Evolutionary conservation across 2,329 filamentous ascomycete genomes (phyloP).

Genomic region (Allantophomopsis lycopodina): DNA sequence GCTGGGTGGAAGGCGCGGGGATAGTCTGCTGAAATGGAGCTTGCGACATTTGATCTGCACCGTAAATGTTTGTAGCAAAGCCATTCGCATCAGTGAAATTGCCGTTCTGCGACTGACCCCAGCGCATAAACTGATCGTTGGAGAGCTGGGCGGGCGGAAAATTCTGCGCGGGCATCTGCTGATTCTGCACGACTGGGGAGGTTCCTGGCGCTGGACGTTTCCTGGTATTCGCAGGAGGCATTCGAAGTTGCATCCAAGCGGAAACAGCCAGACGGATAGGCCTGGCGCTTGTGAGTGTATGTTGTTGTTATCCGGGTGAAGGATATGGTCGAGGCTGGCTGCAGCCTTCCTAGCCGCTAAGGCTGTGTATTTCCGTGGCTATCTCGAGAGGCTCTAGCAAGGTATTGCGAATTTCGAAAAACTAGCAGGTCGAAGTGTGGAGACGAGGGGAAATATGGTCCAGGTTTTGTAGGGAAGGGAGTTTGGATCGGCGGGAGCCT

Average conservation of each 20-base stretch:
- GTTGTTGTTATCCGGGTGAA: too few relatives aligned
- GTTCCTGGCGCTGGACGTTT: constrained; percentile 66
- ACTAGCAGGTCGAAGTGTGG: too few relatives aligned
- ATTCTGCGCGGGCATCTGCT: constrained; percentile 34
- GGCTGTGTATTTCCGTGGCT: not conserved
- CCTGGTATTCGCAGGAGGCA: constrained; percentile 34
- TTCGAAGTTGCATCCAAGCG: constrained; percentile 2
- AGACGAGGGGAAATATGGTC: too few relatives aligned
- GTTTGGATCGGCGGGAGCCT: too few relatives aligned
- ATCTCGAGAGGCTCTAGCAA: constrained; percentile 3
- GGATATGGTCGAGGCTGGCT: constrained; percentile 13
- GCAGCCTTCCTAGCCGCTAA: constrained; percentile 13
- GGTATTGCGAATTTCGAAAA: not conserved
- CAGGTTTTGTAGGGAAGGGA: too few relatives aligned
- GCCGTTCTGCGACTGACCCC: constrained; percentile 26
- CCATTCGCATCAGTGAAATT: constrained; percentile 19
- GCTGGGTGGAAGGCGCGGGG: constrained; percentile 14
- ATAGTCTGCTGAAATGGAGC: constrained; percentile 11
- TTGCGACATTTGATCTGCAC: constrained; percentile 8
- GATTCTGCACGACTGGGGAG: constrained; percentile 43
- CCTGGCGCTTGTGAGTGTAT: not conserved
- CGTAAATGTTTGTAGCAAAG: constrained; percentile 14
- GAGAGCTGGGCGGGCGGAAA: constrained; percentile 27
- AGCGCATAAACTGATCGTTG: constrained; percentile 39
- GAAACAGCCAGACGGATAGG: constrained; percentile 1